phyloP scores from a whole-genome alignment of 2,329 filamentous ascomycete genomes.

The Trichoderma endophyticum region DNA sequence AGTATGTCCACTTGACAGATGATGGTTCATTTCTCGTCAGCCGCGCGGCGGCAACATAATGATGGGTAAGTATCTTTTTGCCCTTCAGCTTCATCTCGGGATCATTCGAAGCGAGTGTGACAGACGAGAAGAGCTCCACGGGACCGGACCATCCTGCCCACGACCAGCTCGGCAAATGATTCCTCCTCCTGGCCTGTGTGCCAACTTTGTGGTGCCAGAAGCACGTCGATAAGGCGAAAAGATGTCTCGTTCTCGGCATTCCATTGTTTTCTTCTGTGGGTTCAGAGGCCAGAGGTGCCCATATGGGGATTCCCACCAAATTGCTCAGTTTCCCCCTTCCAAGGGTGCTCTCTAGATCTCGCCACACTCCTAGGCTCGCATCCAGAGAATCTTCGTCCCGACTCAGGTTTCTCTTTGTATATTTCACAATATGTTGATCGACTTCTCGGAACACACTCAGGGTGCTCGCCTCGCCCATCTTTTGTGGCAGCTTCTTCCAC shows the following conservation, averaged over 20 bases:
- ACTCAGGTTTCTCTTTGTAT: slow-evolving; percentile 29
- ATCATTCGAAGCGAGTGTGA: slow-evolving; percentile 29
- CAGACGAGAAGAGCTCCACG: slow-evolving; percentile 34
- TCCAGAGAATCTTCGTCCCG: slow-evolving; percentile 34
- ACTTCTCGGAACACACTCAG: slow-evolving; percentile 36
- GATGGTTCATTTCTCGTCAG: slow-evolving; percentile 33
- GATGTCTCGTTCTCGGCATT: slow-evolving; percentile 29
- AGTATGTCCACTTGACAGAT: slow-evolving; percentile 35
- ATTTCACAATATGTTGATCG: slow-evolving; percentile 34
- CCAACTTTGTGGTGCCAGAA: slow-evolving; percentile 37
- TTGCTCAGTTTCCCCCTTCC: slow-evolving; percentile 31
- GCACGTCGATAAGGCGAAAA: slow-evolving; percentile 35
- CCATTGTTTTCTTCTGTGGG: not conserved
- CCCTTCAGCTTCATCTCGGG: slow-evolving; percentile 28
- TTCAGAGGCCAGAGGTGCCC: slow-evolving; percentile 26
- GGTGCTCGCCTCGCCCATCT: slow-evolving; percentile 31
- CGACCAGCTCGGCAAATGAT: slow-evolving; percentile 37
- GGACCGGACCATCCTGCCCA: slow-evolving; percentile 37
- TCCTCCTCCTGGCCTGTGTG: slow-evolving; percentile 25
- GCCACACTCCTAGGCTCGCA: slow-evolving; percentile 33
- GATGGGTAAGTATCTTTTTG: slow-evolving; percentile 34
- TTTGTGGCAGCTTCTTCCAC: slow-evolving; percentile 33
- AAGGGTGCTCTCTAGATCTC: slow-evolving; percentile 31
- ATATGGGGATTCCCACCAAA: slow-evolving; percentile 34
- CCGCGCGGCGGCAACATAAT: slow-evolving; percentile 36